A percentile compares a stretch with the other conserved stretches of the same genome.
Conservation (phyloP, 1,284 basidiomycete species). For the Crepidotus sp. region DNA sequence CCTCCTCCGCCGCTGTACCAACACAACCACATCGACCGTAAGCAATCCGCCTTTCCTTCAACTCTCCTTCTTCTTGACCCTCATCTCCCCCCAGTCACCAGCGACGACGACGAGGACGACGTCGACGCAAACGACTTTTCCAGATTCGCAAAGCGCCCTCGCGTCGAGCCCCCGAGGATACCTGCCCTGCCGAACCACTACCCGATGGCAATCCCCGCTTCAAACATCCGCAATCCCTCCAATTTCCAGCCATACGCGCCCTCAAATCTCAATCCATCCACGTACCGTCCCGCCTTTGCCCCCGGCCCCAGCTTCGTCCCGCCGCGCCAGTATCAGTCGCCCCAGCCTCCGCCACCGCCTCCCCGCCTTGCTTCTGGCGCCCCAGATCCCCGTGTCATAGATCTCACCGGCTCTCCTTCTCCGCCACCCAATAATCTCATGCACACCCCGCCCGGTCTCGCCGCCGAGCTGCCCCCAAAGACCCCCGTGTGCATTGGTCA, state of each 20-base stretch:
- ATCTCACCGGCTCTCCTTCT: constrained; percentile 68
- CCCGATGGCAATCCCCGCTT: constrained; percentile 15
- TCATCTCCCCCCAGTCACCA: constrained; percentile 4
- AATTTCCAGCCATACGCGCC: constrained; percentile 16
- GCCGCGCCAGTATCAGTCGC: constrained; percentile 8
- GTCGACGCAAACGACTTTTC: constrained; percentile 9
- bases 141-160: constrained; percentile 16
- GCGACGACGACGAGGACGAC: constrained; percentile 19
- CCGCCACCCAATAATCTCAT: constrained; percentile 34
- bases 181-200: constrained; percentile 7
- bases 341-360: constrained; percentile 1
- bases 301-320: constrained; percentile 1
- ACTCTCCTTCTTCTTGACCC: background rate
- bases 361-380: constrained; percentile 2
- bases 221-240: constrained; percentile 3
- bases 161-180: constrained; percentile 9
- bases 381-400: constrained; percentile 41
- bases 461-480: constrained; percentile 55
- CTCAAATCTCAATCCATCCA: constrained; percentile 16
- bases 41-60: background rate
- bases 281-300: constrained; percentile 16
- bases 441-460: constrained; percentile 26
- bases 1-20: constrained; percentile 5
- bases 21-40: constrained; percentile 18
- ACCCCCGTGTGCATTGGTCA: constrained; percentile 86